phyloP scores from a whole-genome alignment of 768 basidiomycete genomes.

The Tulasnella sp. region DNA sequence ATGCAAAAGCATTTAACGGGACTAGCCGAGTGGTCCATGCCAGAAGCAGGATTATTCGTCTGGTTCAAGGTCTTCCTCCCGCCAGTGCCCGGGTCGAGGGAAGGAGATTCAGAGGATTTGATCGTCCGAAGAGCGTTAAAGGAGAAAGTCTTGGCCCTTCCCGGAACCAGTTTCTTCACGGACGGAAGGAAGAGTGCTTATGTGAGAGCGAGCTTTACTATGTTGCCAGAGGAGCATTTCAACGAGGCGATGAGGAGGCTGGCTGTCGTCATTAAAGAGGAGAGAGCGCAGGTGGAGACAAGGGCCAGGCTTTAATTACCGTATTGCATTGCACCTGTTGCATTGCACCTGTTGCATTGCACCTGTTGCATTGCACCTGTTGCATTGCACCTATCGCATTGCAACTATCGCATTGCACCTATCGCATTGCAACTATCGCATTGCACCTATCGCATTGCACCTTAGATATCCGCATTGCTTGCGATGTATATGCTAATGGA shows the following conservation, averaged over 20 bases:
- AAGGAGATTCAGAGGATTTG: slow-evolving; percentile 66
- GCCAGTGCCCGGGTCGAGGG: slow-evolving; percentile 30
- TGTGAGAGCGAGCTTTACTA: slow-evolving; percentile 79
- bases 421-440: too few species aligned
- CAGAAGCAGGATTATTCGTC: slow-evolving; percentile 85
- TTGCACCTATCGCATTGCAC: too few species aligned
- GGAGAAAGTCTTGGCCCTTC: slow-evolving; percentile 85
- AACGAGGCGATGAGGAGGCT: slow-evolving; percentile 19
- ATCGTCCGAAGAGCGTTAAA: slow-evolving; percentile 73
- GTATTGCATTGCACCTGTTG: too few species aligned
- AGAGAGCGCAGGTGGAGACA: too few species aligned
- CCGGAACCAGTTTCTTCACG: slow-evolving; percentile 78
- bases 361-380: too few species aligned
- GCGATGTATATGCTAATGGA: too few species aligned
- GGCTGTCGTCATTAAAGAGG: neutral
- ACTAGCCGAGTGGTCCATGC: slow-evolving; percentile 66
- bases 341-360: too few species aligned
- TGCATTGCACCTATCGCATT: too few species aligned
- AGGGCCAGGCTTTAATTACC: too few species aligned
- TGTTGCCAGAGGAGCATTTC: slow-evolving; percentile 39
- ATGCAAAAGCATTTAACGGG: slow-evolving; percentile 71
- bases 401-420: too few species aligned
- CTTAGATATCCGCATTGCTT: too few species aligned
- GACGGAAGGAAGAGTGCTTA: slow-evolving; percentile 64
- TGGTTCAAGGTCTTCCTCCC: slow-evolving; percentile 66